Base-by-base conservation (phyloP, 306 rosid genomes). In the Rosa rugosa region DNA sequence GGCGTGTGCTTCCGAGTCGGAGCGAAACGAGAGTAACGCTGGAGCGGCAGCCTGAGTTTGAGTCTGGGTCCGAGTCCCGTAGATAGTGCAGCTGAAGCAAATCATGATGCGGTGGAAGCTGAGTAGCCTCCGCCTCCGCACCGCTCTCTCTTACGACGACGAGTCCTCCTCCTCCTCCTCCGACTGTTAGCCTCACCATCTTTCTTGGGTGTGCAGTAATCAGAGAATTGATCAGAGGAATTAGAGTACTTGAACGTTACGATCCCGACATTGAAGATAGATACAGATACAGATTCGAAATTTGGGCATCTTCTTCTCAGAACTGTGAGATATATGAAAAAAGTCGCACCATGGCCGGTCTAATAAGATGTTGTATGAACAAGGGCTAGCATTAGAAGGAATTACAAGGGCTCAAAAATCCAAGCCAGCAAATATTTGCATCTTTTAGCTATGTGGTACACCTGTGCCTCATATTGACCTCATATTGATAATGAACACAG, bases 41-140 rank as follows among this genome's bases (percentile, higher is more conserved):
- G n/a, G n/a, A n/a, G n/a, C n/a, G n/a, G n/a, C n/a, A n/a, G n/a
- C n/a, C n/a, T n/a, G n/a, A n/a, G n/a, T n/a, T n/a, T n/a, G n/a
- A n/a, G n/a, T n/a, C n/a, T n/a, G n/a, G n/a, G n/a, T n/a, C n/a
- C n/a, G n/a, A n/a, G n/a, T n/a, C n/a, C n/a, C n/a, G n/a, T n/a
- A 89, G 72, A 86, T 89, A 75, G 92, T 85, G 0, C 82, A 81
- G 18, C 73, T 85, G 0, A 81, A 81, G 64, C 79, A 78, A 27
- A 34, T 81, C 56, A 46, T 84, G 46, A 67, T 70, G 27, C 83
- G 83, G 2, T 85, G 88, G 85, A 85, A 71, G 38, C 31, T 56
- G 38, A 36, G 46, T 44, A 78, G 47, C 49, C 72, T 81, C n/a
- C 81, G 76, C 23, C 75, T 49, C 72, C 78, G 75, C 5, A 51